These are phyloP conservation scores for Mytilinidion resinicola DNA, from an alignment of 495 filamentous ascomycete genomes.

Conservation along the genomic window DNA sequence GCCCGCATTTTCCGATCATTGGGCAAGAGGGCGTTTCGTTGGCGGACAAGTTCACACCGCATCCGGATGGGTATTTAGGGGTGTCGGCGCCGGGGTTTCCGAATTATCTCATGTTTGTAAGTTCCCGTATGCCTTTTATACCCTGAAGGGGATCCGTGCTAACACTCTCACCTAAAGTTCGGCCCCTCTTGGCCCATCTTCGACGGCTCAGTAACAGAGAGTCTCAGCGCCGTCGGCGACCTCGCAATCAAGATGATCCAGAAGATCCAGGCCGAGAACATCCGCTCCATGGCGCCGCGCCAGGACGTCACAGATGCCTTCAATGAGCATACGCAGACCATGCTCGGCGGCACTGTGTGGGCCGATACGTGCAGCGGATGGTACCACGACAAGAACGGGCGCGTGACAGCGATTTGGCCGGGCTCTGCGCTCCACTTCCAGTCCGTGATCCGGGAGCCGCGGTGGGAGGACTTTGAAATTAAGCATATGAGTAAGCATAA, in stretches of 20 bases:
- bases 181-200: not conserved
- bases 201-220: not conserved
- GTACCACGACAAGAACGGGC: not conserved
- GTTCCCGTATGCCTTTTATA: too few relatives aligned
- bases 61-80: not conserved
- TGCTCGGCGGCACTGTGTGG: not conserved
- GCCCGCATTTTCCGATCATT: not conserved
- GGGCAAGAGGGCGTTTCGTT: not conserved
- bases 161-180: too few relatives aligned
- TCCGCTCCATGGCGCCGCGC: not conserved
- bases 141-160: too few relatives aligned
- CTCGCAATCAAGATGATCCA: not conserved
- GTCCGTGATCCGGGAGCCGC: not conserved
- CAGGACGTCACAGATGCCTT: not conserved
- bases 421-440: not conserved
- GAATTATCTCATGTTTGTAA: not conserved
- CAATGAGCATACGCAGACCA: not conserved
- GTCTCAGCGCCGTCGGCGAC: not conserved
- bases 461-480: not conserved
- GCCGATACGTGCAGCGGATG: not conserved
- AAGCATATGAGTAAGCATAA: not conserved
- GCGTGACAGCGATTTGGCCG: not conserved
- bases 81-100: not conserved
- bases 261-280: not conserved
- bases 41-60: not conserved